Evolutionary conservation across 1,139 yeast species (phyloP).

Genomic region (Magnusiomyces magnusii): DNA sequence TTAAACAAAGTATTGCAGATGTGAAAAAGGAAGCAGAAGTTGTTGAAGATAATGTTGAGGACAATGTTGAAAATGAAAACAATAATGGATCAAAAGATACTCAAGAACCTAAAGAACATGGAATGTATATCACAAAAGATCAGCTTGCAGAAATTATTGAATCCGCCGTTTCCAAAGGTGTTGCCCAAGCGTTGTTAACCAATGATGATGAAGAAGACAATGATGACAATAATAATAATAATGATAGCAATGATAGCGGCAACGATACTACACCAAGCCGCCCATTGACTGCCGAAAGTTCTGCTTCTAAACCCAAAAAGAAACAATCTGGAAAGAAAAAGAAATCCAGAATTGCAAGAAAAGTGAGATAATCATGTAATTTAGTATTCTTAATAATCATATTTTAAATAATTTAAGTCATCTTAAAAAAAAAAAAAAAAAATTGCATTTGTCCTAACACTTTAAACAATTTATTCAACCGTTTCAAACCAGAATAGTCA

Average conservation of each 20-base stretch:
- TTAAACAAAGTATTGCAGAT: constrained; percentile 15
- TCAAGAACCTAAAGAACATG: neutral
- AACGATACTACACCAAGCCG: neutral
- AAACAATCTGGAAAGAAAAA: neutral
- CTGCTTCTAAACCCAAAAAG: neutral
- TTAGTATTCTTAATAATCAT: neutral
- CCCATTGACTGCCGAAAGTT: too few relatives aligned
- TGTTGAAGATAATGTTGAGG: too few relatives aligned
- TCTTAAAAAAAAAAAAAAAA: too few relatives aligned
- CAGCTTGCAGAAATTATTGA: neutral
- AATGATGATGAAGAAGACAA: neutral
- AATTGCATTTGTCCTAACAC: neutral
- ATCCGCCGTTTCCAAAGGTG: neutral
- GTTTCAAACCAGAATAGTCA: too few relatives aligned
- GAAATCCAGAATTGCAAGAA: neutral
- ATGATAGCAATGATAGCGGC: too few relatives aligned
- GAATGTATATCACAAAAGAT: neutral
- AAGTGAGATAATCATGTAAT: too few relatives aligned
- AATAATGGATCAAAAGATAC: too few relatives aligned
- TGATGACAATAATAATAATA: too few relatives aligned
- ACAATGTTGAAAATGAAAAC: too few relatives aligned
- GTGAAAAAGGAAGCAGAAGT: too few relatives aligned
- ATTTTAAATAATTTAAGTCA: too few relatives aligned
- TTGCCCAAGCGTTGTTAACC: neutral
- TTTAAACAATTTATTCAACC: too few relatives aligned